phyloP scores from a whole-genome alignment of 2,329 filamentous ascomycete species.

The Calonectria ilicicola region DNA sequence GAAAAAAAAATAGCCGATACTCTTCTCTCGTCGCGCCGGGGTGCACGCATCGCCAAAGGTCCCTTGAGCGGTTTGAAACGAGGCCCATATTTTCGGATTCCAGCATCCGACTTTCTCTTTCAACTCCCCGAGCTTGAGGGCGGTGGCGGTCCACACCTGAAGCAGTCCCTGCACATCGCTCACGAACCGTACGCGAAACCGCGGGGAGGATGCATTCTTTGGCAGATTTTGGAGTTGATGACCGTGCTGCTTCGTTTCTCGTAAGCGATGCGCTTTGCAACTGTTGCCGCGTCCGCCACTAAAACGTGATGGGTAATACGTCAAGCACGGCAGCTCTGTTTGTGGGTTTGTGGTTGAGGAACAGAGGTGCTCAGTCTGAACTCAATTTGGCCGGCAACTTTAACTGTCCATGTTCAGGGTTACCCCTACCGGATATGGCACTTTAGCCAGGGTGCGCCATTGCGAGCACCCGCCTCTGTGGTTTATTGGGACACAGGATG shows the following conservation, averaged over 20 bases:
- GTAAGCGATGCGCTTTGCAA: neutral
- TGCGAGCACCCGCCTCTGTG: neutral
- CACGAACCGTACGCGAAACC: neutral
- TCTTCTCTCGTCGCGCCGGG: neutral
- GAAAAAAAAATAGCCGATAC: neutral
- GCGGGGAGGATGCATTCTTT: neutral
- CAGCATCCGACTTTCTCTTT: neutral
- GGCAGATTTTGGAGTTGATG: neutral
- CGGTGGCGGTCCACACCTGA: neutral
- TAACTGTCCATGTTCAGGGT: neutral
- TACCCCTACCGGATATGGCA: neutral
- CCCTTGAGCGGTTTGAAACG: neutral
- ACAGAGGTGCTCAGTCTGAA: neutral
- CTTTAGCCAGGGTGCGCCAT: neutral
- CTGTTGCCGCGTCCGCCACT: too few relatives aligned
- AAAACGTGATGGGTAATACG: neutral
- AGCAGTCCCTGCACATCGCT: neutral
- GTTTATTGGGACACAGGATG: neutral
- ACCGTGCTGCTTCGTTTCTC: neutral
- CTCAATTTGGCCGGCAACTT: neutral
- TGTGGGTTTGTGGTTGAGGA: neutral
- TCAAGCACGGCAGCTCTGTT: neutral
- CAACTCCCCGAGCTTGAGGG: neutral
- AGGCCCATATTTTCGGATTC: neutral
- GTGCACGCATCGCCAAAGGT: neutral